Conservation (phyloP, 768 basidiomycete species). For the Cystofilobasidium macerans region DNA sequence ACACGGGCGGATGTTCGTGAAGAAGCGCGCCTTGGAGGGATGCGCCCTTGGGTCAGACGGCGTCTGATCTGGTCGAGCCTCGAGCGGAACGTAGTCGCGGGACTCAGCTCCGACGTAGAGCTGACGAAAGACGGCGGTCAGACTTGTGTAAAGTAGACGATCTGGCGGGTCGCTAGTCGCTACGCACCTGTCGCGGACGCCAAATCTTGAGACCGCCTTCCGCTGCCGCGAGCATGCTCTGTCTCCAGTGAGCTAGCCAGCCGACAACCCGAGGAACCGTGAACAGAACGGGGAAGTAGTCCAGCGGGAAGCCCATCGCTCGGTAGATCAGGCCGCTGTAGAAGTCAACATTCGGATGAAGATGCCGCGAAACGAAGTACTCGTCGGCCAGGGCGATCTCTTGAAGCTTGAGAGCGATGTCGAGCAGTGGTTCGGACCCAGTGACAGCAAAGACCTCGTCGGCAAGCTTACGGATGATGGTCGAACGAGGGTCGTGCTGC, state of each 20-base stretch:
- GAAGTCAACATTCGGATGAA: slow-evolving; percentile 86
- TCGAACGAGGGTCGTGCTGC: slow-evolving; percentile 80
- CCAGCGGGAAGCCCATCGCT: slow-evolving; percentile 86
- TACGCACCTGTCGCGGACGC: slow-evolving; percentile 22
- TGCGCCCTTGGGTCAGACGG: background rate
- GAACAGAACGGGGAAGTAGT: slow-evolving; percentile 61
- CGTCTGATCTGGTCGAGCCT: background rate
- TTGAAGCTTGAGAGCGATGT: slow-evolving; percentile 79
- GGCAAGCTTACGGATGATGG: slow-evolving; percentile 79
- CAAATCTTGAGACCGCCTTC: slow-evolving; percentile 86
- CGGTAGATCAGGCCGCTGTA: slow-evolving; percentile 78
- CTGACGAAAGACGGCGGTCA: slow-evolving; percentile 37
- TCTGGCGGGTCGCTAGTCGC: background rate
- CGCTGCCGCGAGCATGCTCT: slow-evolving; percentile 93
- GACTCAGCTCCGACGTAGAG: slow-evolving; percentile 66
- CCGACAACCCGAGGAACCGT: slow-evolving; percentile 85
- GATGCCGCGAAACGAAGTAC: slow-evolving; percentile 45
- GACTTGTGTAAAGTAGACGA: no score
- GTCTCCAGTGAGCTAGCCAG: slow-evolving; percentile 77
- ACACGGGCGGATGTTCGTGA: background rate
- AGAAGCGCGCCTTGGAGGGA: background rate
- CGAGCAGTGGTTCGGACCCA: slow-evolving; percentile 69
- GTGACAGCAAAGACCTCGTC: slow-evolving; percentile 86
- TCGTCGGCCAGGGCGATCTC: slow-evolving; percentile 74
- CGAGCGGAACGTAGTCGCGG: slow-evolving; percentile 54